Evolutionary conservation across 2,329 filamentous ascomycete species (phyloP), one percentile per base, ranked within the genome.

Genomic region (Microdochium paspali): DNA sequence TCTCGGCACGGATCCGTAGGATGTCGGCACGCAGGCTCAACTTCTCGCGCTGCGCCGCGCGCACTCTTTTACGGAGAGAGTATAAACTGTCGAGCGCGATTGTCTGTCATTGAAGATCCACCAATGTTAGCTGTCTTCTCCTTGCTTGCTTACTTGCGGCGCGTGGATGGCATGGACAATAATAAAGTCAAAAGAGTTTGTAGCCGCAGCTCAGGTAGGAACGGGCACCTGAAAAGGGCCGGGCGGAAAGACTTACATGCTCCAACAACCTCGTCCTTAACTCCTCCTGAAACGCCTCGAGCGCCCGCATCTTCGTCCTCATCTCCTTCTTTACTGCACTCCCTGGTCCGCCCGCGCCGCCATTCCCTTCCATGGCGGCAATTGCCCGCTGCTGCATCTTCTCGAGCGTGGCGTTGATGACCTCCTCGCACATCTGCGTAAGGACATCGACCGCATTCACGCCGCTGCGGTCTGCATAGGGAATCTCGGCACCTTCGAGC

Each of bases 371-470:
- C 23, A 68, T 62, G 7, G 71, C 69, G 1, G 69, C 69, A 3
- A 55, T 59, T 1, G 61, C 61, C 10, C 68, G 63, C 26, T 74
- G 68, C 40, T 72, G 64, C 2, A 81, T 59, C 44, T 71, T 71
- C 1, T 65, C 64, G 26, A 82, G 58, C 13, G 68, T 73, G 2
- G 68, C 63, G n/a, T 69, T 69, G 20, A 82, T 67, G 26, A 82
- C 70, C 55, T 84, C 80, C 28, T 80, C 73, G 56, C 77, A 84
- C 13, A 83, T 69, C 52, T 82, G 74, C 5, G 74, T 69, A 31
- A 85, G 67, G 1, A 84, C 80, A 53, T 85, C 81, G 2, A 84
- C 67, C 0, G 76, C 70, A 44, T 79, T 85, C 53, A 83, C 79
- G 43, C 77, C 77, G 21, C 66, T 63, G 15, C 72, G 70, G 53